phyloP scores from a whole-genome alignment of 1,284 basidiomycete species.

The Sutorius eximius region DNA sequence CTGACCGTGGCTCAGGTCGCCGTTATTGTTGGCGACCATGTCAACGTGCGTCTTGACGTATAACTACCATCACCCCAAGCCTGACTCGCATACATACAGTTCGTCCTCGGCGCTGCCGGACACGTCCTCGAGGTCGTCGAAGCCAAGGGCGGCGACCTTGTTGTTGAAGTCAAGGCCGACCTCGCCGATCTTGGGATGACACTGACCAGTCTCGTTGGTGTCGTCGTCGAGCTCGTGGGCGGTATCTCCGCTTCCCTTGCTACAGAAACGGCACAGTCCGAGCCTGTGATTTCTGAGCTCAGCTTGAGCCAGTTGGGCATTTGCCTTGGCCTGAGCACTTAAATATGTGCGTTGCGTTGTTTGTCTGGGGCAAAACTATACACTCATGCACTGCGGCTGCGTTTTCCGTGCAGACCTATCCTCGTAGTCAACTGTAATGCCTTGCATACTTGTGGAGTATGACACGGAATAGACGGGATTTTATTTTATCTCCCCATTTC shows the following conservation, averaged over 20 bases:
- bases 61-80: too few species aligned
- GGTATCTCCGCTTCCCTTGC: constrained; percentile 28
- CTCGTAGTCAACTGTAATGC: not conserved
- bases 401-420: not conserved
- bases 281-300: not conserved
- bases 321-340: constrained; percentile 7
- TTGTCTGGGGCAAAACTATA: not conserved
- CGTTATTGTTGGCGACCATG: constrained; percentile 30
- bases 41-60: constrained; percentile 14
- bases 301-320: constrained; percentile 2
- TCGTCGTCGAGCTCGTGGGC: constrained; percentile 32
- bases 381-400: not conserved
- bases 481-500: not conserved
- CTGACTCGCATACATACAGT: constrained; percentile 9
- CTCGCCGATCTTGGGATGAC: constrained; percentile 32
- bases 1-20: constrained; percentile 35
- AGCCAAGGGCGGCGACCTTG: constrained; percentile 11
- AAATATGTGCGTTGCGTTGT: constrained; percentile 6
- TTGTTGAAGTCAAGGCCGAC: constrained; percentile 24
- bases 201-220: constrained; percentile 31
- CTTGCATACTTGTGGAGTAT: not conserved
- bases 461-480: not conserved
- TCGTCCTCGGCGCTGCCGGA: constrained; percentile 38
- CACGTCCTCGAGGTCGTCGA: not conserved
- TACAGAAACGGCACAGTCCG: not conserved